phyloP scores from a whole-genome alignment of 106 monocot species.

The Platanthera zijinensis region DNA sequence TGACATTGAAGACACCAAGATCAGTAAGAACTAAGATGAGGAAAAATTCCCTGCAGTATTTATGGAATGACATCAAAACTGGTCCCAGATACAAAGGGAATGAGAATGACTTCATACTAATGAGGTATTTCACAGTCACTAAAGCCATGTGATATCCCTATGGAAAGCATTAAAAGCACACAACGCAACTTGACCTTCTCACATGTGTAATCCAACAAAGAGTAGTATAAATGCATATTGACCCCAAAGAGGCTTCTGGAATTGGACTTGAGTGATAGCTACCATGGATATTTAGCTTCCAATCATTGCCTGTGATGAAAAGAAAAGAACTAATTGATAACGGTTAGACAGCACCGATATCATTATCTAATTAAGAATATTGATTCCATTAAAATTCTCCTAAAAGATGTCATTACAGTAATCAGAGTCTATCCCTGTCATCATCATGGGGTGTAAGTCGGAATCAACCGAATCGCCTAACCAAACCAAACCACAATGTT shows the following conservation, averaged over 20 bases:
- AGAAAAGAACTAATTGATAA: neutral
- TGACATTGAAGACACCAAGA: neutral
- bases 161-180: conserved; percentile 4
- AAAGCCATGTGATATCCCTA: conserved; percentile 3
- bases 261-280: neutral
- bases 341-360: neutral
- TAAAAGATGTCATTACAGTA: neutral
- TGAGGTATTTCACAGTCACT: neutral
- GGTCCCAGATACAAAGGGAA: conserved; percentile 5
- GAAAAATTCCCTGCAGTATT: neutral
- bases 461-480: no score
- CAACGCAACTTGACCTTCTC: conserved; percentile 5
- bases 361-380: neutral
- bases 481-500: no score
- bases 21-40: neutral
- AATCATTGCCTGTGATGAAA: conserved; percentile 4
- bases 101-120: neutral
- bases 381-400: neutral
- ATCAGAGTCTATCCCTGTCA: neutral
- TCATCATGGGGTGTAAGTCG: neutral
- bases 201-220: neutral
- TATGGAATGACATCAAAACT: neutral
- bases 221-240: conserved; percentile 1
- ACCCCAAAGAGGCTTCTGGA: neutral
- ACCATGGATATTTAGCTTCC: conserved; percentile 3